Evolutionary conservation across 495 filamentous ascomycete species (phyloP).

Genomic region (Evernia prunastri): DNA sequence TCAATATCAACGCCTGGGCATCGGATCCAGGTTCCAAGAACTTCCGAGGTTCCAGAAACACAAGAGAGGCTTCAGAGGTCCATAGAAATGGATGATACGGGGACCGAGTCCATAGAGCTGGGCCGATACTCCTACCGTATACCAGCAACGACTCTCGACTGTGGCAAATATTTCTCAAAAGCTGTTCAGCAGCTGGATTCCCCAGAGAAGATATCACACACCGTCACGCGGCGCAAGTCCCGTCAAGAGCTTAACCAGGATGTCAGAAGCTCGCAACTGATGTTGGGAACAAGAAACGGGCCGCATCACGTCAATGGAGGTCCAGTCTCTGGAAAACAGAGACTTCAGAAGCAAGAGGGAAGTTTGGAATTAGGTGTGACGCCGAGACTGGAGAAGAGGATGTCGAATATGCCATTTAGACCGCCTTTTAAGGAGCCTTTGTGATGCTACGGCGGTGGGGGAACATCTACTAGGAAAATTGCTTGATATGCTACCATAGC

Average conservation of each 20-base stretch:
- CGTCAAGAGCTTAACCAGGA: not conserved
- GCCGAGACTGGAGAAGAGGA: constrained; percentile 8
- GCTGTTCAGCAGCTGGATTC: constrained; percentile 2
- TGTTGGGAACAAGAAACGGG: not conserved
- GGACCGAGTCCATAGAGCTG: not conserved
- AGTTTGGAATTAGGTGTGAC: constrained; percentile 5
- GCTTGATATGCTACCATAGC: not conserved
- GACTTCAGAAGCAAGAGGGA: not conserved
- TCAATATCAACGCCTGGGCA: not conserved
- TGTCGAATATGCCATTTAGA: constrained; percentile 16
- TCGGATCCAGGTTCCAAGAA: not conserved
- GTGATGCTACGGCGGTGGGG: not conserved
- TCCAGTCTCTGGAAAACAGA: not conserved
- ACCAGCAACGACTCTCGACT: not conserved
- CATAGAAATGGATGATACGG: not conserved
- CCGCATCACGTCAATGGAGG: not conserved
- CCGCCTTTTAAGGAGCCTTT: constrained; percentile 12
- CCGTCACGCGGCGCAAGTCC: constrained; percentile 1
- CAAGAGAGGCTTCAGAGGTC: not conserved
- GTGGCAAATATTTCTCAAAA: constrained; percentile 8
- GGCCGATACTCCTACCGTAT: not conserved
- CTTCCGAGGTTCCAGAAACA: not conserved
- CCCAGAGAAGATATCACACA: not conserved
- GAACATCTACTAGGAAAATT: not conserved
- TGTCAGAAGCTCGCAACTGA: not conserved